Evolutionary conservation across 257 asterid species (phyloP).

Genomic region (Apocynum venetum): DNA sequence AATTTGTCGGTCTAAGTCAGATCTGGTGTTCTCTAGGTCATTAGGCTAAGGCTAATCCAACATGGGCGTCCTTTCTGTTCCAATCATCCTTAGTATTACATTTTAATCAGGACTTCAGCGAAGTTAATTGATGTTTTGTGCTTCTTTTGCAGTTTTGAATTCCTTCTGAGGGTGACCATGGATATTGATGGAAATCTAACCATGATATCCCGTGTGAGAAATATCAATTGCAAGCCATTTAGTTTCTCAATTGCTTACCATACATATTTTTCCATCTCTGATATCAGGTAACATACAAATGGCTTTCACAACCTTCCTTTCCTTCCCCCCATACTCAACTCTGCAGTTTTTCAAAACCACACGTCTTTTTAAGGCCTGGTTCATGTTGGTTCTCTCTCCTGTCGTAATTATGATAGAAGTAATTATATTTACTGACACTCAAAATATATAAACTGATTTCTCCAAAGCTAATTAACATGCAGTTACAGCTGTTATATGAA

Average conservation of each 20-base stretch:
- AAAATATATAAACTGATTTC: background rate
- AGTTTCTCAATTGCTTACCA: constrained; percentile 76
- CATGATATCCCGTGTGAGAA: constrained; percentile 67
- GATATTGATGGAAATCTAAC: constrained; percentile 54
- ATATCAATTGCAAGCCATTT: constrained; percentile 75
- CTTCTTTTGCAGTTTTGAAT: constrained; percentile 48
- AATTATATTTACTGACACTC: too few relatives aligned
- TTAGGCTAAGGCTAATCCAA: background rate
- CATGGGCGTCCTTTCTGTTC: background rate
- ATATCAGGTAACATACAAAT: constrained; percentile 55
- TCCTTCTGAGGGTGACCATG: constrained; percentile 67
- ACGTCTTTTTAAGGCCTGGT: too few relatives aligned
- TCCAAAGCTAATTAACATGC: background rate
- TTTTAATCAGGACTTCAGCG: background rate
- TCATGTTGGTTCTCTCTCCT: too few relatives aligned
- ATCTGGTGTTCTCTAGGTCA: background rate
- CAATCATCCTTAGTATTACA: background rate
- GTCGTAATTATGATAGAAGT: too few relatives aligned
- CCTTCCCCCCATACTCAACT: background rate
- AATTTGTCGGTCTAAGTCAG: background rate
- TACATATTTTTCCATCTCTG: constrained; percentile 71
- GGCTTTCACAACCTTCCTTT: background rate
- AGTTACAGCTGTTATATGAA: background rate
- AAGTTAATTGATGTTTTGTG: background rate
- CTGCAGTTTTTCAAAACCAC: too few relatives aligned